phyloP scores from a whole-genome alignment of 2,329 filamentous ascomycete species.

The Arthroderma uncinatum region DNA sequence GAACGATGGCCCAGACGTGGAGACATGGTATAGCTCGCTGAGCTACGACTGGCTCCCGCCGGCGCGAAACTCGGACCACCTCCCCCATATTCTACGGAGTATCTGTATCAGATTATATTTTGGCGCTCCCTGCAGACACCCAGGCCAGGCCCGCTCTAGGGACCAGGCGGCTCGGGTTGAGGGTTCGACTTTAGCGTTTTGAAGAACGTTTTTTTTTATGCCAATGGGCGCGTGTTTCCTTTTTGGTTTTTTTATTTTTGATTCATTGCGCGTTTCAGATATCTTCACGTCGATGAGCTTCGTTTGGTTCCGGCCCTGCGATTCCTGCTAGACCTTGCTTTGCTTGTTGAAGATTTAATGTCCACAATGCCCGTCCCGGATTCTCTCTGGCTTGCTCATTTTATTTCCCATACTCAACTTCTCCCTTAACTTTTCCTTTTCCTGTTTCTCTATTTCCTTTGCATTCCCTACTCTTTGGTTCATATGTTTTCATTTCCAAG shows the following conservation, averaged over 20 bases:
- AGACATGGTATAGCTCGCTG: background rate
- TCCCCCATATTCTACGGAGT: background rate
- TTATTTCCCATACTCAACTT: slow-evolving; percentile 10
- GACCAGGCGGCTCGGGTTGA: background rate
- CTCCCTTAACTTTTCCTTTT: slow-evolving; percentile 15
- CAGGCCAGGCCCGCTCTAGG: background rate
- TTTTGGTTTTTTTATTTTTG: background rate
- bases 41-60: background rate
- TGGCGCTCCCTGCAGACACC: slow-evolving; percentile 1
- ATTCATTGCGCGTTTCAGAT: slow-evolving; percentile 12
- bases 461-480: background rate
- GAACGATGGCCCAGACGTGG: background rate
- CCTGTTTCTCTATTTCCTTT: slow-evolving; percentile 14
- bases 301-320: slow-evolving; percentile 4
- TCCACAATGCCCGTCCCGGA: slow-evolving; percentile 22
- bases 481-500: background rate
- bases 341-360: slow-evolving; percentile 29
- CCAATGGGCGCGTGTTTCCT: background rate
- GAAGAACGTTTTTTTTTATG: background rate
- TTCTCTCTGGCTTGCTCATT: slow-evolving; percentile 11
- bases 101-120: background rate
- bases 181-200: background rate
- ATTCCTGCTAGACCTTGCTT: slow-evolving; percentile 1
- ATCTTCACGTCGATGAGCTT: slow-evolving; percentile 3
- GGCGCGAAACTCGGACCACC: background rate